Percentiles rank a stretch among this genome's conserved stretches.
These are phyloP conservation scores for Turritis glabra DNA, from an alignment of 345 rosid species.

Conservation along the genomic window DNA sequence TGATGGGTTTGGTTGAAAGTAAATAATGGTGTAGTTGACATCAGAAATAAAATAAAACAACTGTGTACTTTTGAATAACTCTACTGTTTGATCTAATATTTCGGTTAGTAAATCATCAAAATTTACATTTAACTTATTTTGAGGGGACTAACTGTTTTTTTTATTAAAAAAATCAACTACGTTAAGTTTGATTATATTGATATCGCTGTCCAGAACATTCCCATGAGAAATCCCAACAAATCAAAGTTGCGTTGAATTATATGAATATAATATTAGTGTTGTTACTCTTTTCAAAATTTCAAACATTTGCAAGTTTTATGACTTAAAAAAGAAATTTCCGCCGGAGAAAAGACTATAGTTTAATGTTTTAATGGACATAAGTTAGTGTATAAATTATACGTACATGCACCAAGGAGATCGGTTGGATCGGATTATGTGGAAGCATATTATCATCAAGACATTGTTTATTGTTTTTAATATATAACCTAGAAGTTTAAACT, in stretches of 20 bases:
- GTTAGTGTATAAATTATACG: neutral
- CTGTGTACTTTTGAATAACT: neutral
- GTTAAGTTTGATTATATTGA: slow-evolving; percentile 15
- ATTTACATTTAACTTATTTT: neutral
- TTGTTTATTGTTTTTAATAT: neutral
- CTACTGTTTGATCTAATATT: neutral
- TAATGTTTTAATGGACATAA: slow-evolving; percentile 4
- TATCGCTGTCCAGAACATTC: slow-evolving; percentile 33
- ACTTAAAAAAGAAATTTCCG: slow-evolving; percentile 3
- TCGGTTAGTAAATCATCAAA: neutral
- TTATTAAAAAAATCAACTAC: neutral
- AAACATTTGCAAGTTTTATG: slow-evolving; percentile 5
- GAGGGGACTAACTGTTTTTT: neutral
- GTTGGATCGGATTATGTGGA: neutral
- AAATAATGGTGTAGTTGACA: slow-evolving; percentile 28
- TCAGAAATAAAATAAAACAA: slow-evolving; percentile 3
- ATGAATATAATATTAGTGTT: slow-evolving; percentile 4
- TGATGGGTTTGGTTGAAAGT: slow-evolving; percentile 35
- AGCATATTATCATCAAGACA: neutral
- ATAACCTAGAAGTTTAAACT: neutral
- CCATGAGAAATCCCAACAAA: slow-evolving; percentile 5
- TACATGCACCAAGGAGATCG: neutral
- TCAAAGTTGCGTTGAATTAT: slow-evolving; percentile 15
- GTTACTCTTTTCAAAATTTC: neutral
- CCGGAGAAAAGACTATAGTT: slow-evolving; percentile 27